phyloP scores from a whole-genome alignment of 2,329 filamentous ascomycete genomes.

The Colletotrichum sansevieriae region DNA sequence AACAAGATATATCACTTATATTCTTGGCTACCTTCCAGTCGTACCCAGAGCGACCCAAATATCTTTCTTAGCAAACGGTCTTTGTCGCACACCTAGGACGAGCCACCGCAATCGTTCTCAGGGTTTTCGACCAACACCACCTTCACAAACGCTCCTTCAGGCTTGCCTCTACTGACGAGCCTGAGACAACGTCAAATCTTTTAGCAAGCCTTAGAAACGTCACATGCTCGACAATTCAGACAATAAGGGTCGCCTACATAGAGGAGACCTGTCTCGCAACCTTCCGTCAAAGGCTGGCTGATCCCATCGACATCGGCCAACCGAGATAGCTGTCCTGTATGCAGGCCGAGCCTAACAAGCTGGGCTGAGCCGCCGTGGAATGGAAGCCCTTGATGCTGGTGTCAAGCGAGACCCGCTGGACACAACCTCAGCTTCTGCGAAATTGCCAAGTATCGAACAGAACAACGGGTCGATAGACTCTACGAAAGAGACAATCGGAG shows the following conservation, averaged over 20 bases:
- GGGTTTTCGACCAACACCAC: no score
- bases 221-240: no score
- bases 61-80: not conserved
- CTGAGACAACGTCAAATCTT: no score
- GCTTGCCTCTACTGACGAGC: no score
- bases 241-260: no score
- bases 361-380: conserved; percentile 13
- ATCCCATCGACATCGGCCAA: not conserved
- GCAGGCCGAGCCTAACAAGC: not conserved
- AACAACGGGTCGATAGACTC: no score
- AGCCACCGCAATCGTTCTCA: no score
- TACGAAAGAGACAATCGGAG: conserved; percentile 33
- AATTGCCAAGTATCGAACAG: not conserved
- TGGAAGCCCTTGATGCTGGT: conserved; percentile 21
- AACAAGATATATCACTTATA: not conserved
- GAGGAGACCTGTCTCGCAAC: no score
- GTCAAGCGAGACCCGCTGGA: conserved; percentile 9
- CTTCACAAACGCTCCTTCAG: no score
- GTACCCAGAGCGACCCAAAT: no score
- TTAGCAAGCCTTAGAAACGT: no score
- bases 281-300: not conserved
- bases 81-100: no score
- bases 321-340: not conserved
- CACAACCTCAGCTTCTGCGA: not conserved
- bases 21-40: not conserved